Evolutionary conservation across 805 yeast genomes (phyloP), one percentile per base, ranked within the genome.

Genomic region (Scheffersomyces coipomensis): DNA sequence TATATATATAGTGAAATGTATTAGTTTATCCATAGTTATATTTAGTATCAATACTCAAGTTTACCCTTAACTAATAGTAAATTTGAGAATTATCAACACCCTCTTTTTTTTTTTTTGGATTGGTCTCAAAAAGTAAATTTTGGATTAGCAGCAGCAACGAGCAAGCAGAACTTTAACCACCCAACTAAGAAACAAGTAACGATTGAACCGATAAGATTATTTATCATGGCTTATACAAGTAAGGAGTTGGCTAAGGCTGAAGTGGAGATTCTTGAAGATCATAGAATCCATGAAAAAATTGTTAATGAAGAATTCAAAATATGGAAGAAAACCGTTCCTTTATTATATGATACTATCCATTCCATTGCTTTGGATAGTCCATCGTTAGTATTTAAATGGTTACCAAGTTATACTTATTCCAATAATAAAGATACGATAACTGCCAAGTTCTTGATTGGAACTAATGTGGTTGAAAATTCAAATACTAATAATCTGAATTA

Each of bases 281-380:
- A 76, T 51, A 81, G 78, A 49, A 64, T 71, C 36, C 68, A 71
- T 35, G 86, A 81, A 51, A 85, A 84, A 53, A 60, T 83, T 8
- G 70, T 74, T 44, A 85, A 85, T 51, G 95, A 85, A 60, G 93
- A 85, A 62, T 85, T 75, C 68, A 73, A 73, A 48, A 66, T 82
- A 42, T 88, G 96, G 96, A 88, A 87, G 58, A 86, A 87, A 53
- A 77, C 91, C 2, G 83, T 85, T 11, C 95, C 95, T 3, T 68
- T 85, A 47, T 66, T 88, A 43, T 88, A 88, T 60, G 86, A 83
- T 49, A 75, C 83, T 45, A 68, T 88, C 33, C 81, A 85, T 45
- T 83, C 93, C 3, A 76, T 75, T 34, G 79, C 84, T 7, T 64
- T 81, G 19, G 75, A 79, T 37, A 81, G 81, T 77, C 95, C 95